Conservation (phyloP, 495 filamentous ascomycete species). For the Aspergillus coremiiformis region DNA sequence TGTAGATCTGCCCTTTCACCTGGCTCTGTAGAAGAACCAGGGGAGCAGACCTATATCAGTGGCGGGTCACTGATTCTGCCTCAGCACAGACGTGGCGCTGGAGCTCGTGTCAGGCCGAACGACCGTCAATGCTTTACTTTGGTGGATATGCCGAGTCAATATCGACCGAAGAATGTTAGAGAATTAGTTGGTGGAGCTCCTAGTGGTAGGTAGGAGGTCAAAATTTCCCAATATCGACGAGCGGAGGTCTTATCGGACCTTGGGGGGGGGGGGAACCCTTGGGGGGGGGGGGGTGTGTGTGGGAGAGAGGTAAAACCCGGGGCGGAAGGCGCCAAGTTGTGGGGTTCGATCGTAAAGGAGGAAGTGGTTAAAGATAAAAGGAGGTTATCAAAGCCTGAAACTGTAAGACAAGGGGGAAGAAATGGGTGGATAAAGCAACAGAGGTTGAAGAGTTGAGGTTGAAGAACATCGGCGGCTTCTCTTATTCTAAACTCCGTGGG, state of each 20-base stretch:
- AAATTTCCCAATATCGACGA: neutral
- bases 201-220: neutral
- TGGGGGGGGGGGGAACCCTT: neutral
- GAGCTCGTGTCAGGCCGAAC: conserved; percentile 11
- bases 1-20: conserved; percentile 40
- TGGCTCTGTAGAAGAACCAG: conserved; percentile 46
- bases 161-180: neutral
- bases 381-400: neutral
- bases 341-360: neutral
- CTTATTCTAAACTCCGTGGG: conserved; percentile 16
- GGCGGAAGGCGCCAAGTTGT: conserved; percentile 11
- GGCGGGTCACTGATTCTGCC: conserved; percentile 23
- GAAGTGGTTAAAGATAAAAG: neutral
- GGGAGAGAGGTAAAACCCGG: conserved; percentile 1
- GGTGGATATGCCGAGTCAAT: neutral
- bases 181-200: conserved; percentile 1
- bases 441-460: conserved; percentile 7
- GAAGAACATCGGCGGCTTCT: conserved; percentile 13
- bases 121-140: conserved; percentile 7
- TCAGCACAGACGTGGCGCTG: conserved; percentile 13
- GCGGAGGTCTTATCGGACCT: conserved; percentile 20
- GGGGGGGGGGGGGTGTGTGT: no score
- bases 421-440: neutral
- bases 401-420: neutral
- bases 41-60: conserved; percentile 39